phyloP scores from a whole-genome alignment of 805 yeast species.

The Blastobotrys robertii region DNA sequence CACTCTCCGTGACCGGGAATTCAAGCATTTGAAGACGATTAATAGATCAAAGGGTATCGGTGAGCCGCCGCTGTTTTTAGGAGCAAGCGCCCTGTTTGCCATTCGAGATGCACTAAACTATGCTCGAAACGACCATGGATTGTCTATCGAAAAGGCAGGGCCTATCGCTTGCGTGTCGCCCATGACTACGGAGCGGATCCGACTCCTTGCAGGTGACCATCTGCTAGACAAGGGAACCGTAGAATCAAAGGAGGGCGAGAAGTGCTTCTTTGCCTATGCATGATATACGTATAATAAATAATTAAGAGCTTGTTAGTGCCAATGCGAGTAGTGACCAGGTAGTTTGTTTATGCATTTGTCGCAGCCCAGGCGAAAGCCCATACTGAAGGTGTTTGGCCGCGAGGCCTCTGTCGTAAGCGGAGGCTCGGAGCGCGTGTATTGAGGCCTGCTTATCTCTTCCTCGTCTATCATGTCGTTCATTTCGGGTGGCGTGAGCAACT shows the following conservation, averaged over 20 bases:
- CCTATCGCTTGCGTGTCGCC: conserved; percentile 28
- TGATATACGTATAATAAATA: conserved; percentile 6
- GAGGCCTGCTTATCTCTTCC: no score
- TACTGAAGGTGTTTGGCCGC: no score
- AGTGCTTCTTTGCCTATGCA: conserved; percentile 30
- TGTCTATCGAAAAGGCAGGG: conserved; percentile 11
- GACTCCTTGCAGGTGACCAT: conserved; percentile 32
- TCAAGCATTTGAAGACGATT: conserved; percentile 36
- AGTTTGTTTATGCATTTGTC: background rate
- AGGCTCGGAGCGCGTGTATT: no score
- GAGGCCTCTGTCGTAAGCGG: no score
- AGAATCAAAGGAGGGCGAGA: conserved; percentile 26
- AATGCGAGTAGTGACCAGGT: conserved; percentile 1
- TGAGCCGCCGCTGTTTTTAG: conserved; percentile 42
- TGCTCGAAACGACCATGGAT: conserved; percentile 30
- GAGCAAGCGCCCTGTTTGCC: conserved; percentile 36
- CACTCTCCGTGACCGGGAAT: conserved; percentile 33
- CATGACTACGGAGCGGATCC: conserved; percentile 36
- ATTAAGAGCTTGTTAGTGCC: background rate
- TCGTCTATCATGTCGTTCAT: no score
- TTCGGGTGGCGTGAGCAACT: no score
- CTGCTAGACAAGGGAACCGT: conserved; percentile 26
- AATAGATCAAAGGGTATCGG: conserved; percentile 40
- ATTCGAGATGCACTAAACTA: conserved; percentile 33
- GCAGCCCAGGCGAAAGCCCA: no score